Conservation (phyloP, 129 eudicot genomes). For the Lonicera japonica region DNA sequence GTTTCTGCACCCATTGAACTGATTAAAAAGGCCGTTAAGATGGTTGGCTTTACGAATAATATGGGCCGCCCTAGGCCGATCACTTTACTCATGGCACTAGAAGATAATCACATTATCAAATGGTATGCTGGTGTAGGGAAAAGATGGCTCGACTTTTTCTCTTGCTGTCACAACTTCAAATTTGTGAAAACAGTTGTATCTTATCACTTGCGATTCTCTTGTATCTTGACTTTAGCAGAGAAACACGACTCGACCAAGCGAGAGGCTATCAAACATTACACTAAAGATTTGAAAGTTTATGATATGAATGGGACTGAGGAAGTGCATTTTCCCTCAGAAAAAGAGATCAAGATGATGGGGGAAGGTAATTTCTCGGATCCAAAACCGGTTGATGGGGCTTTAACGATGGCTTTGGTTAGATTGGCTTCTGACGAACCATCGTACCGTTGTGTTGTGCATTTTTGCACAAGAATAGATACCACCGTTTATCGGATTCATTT, state of each 20-base stretch:
- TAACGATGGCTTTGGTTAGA: conserved; percentile 48
- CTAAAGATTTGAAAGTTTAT: conserved; percentile 67
- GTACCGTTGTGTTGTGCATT: conserved; percentile 63
- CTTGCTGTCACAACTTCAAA: conserved; percentile 68
- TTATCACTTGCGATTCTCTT: conserved; percentile 84
- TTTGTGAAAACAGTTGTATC: conserved; percentile 57
- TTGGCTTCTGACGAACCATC: conserved; percentile 61
- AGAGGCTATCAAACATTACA: conserved; percentile 71
- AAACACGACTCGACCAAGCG: conserved; percentile 84
- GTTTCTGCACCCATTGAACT: conserved; percentile 70
- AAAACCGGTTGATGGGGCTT: conserved; percentile 76
- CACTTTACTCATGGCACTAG: conserved; percentile 50
- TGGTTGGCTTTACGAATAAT: conserved; percentile 68
- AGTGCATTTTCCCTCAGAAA: conserved; percentile 64
- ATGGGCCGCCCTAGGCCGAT: conserved; percentile 99
- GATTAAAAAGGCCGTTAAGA: conserved; percentile 53
- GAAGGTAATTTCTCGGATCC: conserved; percentile 64
- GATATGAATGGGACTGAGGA: conserved; percentile 48
- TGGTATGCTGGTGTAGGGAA: conserved; percentile 90
- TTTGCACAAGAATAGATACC: conserved; percentile 53
- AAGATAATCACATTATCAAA: conserved; percentile 73
- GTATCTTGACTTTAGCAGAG: conserved; percentile 80
- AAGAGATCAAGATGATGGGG: conserved; percentile 78
- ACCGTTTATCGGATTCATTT: conserved; percentile 54
- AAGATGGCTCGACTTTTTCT: conserved; percentile 79